Percentiles rank a stretch among this genome's conserved stretches.
Conservation (phyloP, 495 filamentous ascomycete species). For the Penicillium cosmopolitanum region DNA sequence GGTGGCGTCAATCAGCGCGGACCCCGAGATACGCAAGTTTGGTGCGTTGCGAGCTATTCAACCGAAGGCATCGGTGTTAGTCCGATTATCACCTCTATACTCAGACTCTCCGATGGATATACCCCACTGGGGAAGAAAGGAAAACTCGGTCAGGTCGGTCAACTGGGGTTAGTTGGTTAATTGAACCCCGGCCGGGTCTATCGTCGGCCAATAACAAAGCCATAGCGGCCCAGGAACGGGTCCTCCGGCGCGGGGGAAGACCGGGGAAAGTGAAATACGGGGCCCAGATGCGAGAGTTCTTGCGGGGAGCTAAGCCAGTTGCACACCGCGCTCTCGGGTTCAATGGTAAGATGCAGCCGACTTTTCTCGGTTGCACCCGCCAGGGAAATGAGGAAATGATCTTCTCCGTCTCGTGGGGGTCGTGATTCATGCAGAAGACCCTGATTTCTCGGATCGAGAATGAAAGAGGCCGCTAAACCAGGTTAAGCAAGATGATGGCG, state of each 20-base stretch:
- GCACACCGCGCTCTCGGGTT: background rate
- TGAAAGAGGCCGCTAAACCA: background rate
- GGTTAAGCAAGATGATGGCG: background rate
- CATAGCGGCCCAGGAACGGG: conserved; percentile 7
- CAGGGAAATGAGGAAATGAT: conserved; percentile 4
- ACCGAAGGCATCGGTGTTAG: conserved; percentile 4
- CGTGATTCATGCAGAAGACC: background rate
- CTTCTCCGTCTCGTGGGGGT: conserved; percentile 4
- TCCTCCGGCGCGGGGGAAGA: conserved; percentile 13
- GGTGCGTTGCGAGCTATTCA: background rate
- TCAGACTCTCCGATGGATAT: background rate
- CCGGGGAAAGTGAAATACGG: conserved; percentile 17
- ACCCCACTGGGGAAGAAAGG: conserved; percentile 11
- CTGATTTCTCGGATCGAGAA: background rate
- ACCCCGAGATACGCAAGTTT: conserved; percentile 6
- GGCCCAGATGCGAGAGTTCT: conserved; percentile 10
- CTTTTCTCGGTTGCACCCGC: background rate
- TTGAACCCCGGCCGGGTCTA: background rate
- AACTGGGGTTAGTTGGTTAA: conserved; percentile 2
- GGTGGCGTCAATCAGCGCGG: conserved; percentile 12
- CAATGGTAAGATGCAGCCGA: background rate
- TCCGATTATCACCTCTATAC: conserved; percentile 13
- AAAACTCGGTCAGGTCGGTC: conserved; percentile 8
- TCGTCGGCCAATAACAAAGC: background rate
- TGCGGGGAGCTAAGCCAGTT: conserved; percentile 9